These are phyloP conservation scores for Ceratobasidium sp. DNA, from an alignment of 1,284 basidiomycete genomes.

Conservation along the genomic window DNA sequence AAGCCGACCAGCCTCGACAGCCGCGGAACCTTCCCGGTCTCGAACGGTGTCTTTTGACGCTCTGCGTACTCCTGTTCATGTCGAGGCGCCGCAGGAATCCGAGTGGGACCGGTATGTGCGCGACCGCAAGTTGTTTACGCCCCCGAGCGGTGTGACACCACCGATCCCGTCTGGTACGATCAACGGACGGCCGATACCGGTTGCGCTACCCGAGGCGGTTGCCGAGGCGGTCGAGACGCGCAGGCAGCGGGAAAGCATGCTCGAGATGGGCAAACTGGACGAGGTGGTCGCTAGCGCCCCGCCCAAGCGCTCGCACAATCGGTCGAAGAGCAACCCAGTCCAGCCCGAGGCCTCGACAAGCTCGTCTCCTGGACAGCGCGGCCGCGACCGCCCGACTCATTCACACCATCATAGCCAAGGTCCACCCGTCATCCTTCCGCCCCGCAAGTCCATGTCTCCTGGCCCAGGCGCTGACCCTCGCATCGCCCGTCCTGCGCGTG, in stretches of 20 bases:
- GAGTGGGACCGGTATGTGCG: slow-evolving; percentile 83
- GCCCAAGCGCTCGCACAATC: slow-evolving; percentile 18
- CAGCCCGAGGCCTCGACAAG: background rate
- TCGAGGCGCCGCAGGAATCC: slow-evolving; percentile 69
- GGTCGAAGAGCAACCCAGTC: slow-evolving; percentile 24
- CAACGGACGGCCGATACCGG: slow-evolving; percentile 50
- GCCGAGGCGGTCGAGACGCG: slow-evolving; percentile 74
- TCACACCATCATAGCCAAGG: slow-evolving; percentile 63
- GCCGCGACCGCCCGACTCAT: slow-evolving; percentile 57
- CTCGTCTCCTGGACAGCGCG: background rate
- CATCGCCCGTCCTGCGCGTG: slow-evolving; percentile 49
- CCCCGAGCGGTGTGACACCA: slow-evolving; percentile 77
- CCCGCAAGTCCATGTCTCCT: slow-evolving; percentile 52
- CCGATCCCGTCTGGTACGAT: slow-evolving; percentile 73
- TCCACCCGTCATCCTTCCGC: slow-evolving; percentile 71
- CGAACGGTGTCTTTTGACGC: slow-evolving; percentile 58
- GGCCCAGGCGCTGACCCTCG: slow-evolving; percentile 54
- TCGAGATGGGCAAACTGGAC: slow-evolving; percentile 56
- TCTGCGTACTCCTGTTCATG: slow-evolving; percentile 63
- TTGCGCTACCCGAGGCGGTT: slow-evolving; percentile 71
- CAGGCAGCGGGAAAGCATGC: slow-evolving; percentile 70
- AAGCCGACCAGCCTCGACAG: background rate
- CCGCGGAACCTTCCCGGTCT: slow-evolving; percentile 11
- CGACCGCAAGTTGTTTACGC: slow-evolving; percentile 80
- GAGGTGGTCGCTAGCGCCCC: background rate